These are phyloP conservation scores for Coriolopsis trogii DNA, from an alignment of 1,284 basidiomycete genomes.

Conservation along the genomic window DNA sequence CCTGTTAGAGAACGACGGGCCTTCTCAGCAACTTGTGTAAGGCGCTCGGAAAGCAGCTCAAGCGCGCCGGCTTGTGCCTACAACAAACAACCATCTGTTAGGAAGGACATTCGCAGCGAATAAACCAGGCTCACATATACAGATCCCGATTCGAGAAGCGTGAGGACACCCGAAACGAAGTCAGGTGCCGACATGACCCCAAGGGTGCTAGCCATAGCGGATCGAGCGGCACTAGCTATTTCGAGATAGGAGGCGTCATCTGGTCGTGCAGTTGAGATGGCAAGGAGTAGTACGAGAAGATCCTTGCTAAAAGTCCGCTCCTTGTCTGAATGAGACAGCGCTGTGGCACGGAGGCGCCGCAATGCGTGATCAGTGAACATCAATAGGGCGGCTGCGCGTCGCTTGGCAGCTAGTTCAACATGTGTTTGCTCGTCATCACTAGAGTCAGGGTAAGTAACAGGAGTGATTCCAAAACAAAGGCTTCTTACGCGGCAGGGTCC, in stretches of 20 bases:
- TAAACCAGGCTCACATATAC: constrained; percentile 36
- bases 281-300: constrained; percentile 48
- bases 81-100: background rate
- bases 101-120: background rate
- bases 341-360: constrained; percentile 27
- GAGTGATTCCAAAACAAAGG: too few species aligned
- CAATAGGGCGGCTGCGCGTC: constrained; percentile 69
- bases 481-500: too few species aligned
- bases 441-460: background rate
- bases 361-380: constrained; percentile 58
- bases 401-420: constrained; percentile 46
- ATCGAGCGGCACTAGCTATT: constrained; percentile 50
- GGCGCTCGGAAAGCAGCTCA: constrained; percentile 64
- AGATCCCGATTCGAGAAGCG: constrained; percentile 57
- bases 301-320: constrained; percentile 36
- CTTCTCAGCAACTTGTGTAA: constrained; percentile 63
- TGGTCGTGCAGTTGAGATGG: constrained; percentile 36
- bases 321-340: constrained; percentile 23
- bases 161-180: constrained; percentile 57
- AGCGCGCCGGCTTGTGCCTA: constrained; percentile 69
- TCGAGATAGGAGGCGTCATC: constrained; percentile 36
- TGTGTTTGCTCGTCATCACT: constrained; percentile 62
- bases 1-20: constrained; percentile 55
- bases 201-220: constrained; percentile 51
- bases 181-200: constrained; percentile 67